These are phyloP conservation scores for Oidiodendron maius DNA, from an alignment of 495 filamentous ascomycete genomes.

Conservation along the genomic window DNA sequence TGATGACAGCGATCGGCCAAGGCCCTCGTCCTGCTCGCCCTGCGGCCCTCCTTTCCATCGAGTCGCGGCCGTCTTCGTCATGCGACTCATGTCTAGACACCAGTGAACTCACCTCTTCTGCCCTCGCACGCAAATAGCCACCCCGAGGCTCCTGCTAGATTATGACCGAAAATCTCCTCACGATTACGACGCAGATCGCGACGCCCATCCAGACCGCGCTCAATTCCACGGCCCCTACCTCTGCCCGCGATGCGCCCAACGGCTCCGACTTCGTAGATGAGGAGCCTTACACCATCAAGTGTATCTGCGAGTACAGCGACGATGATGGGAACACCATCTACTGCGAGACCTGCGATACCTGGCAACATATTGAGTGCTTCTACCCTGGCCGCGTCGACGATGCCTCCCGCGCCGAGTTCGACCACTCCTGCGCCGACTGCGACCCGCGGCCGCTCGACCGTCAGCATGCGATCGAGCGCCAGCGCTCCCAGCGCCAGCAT, in stretches of 20 bases:
- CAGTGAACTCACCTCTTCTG: conserved; percentile 42
- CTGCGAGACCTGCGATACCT: conserved; percentile 92
- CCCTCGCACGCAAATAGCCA: conserved; percentile 44
- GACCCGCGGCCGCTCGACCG: conserved; percentile 66
- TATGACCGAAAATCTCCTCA: conserved; percentile 88
- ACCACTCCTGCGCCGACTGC: conserved; percentile 84
- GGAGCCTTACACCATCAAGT: conserved; percentile 95
- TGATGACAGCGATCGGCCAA: conserved; percentile 18
- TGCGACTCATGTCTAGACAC: conserved; percentile 45
- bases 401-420: conserved; percentile 58
- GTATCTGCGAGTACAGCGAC: conserved; percentile 85
- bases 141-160: conserved; percentile 63
- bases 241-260: conserved; percentile 49
- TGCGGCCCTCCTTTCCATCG: conserved; percentile 22
- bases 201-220: conserved; percentile 38
- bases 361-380: conserved; percentile 97
- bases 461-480: conserved; percentile 62
- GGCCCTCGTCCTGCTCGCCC: conserved; percentile 21
- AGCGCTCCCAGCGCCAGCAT: conserved; percentile 53
- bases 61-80: conserved; percentile 40
- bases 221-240: conserved; percentile 46
- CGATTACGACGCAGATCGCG: conserved; percentile 50
- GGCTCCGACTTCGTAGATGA: conserved; percentile 60
- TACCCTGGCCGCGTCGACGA: conserved; percentile 66
- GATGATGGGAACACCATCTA: conserved; percentile 97